Evolutionary conservation across 2,329 filamentous ascomycete species (phyloP).

Genomic region (Pseudopyrenochaeta lycopersici): DNA sequence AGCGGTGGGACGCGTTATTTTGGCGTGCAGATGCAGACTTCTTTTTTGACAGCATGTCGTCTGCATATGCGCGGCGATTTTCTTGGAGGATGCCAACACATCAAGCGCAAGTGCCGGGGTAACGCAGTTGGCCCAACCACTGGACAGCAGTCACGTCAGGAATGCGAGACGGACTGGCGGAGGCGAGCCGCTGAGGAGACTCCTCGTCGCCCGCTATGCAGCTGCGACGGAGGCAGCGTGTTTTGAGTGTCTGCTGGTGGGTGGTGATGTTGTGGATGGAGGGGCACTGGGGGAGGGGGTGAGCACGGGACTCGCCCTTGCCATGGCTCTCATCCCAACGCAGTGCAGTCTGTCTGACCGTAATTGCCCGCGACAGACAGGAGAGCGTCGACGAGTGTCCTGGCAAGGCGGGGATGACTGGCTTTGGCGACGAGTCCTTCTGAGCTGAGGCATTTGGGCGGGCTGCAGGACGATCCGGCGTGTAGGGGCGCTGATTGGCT

Average conservation of each 20-base stretch:
- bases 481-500: slow-evolving; percentile 20
- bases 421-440: not conserved
- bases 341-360: not conserved
- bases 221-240: slow-evolving; percentile 15
- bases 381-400: slow-evolving; percentile 21
- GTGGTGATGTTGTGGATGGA: slow-evolving; percentile 8
- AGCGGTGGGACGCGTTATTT: slow-evolving; percentile 36
- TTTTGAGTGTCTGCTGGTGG: slow-evolving; percentile 4
- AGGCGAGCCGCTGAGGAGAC: slow-evolving; percentile 25
- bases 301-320: no score
- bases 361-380: slow-evolving; percentile 16
- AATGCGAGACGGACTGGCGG: slow-evolving; percentile 19
- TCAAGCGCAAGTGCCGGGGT: slow-evolving; percentile 32
- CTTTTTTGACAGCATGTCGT: slow-evolving; percentile 35
- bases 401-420: slow-evolving; percentile 24
- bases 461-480: slow-evolving; percentile 19
- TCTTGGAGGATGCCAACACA: slow-evolving; percentile 41
- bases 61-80: slow-evolving; percentile 34
- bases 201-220: not conserved
- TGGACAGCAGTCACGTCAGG: slow-evolving; percentile 30
- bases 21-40: slow-evolving; percentile 28
- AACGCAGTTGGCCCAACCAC: slow-evolving; percentile 26
- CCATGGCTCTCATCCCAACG: no score
- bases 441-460: slow-evolving; percentile 29
- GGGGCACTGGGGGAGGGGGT: slow-evolving; percentile 9